phyloP scores from a whole-genome alignment of 2,329 filamentous ascomycete species.

The Tolypocladium endophyticum region DNA sequence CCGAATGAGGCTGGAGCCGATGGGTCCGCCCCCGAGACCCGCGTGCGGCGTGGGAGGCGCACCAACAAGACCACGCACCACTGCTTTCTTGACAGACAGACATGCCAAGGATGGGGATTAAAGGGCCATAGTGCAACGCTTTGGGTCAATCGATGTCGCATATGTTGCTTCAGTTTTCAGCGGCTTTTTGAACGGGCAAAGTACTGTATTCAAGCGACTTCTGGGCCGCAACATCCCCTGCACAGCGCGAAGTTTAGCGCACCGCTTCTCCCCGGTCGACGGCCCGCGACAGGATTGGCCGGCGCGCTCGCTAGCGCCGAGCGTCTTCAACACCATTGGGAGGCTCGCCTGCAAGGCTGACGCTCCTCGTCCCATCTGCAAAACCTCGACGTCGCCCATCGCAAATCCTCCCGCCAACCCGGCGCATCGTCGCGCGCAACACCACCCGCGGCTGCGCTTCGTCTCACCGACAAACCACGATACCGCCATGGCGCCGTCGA shows the following conservation, averaged over 20 bases:
- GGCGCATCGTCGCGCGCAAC: neutral
- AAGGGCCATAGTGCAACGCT: neutral
- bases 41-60: neutral
- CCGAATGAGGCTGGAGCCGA: conserved; percentile 2
- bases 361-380: neutral
- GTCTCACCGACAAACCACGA: neutral
- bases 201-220: neutral
- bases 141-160: neutral
- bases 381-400: neutral
- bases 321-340: neutral
- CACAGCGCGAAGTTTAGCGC: neutral
- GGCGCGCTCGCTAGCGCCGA: neutral
- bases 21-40: neutral
- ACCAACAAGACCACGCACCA: neutral
- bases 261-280: neutral
- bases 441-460: neutral
- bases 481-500: conserved; percentile 45
- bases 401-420: neutral
- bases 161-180: neutral
- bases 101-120: no score
- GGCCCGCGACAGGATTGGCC: neutral
- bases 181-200: neutral
- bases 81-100: neutral
- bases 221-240: neutral
- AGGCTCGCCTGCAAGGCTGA: neutral